Conservation (phyloP, 2,329 filamentous ascomycete species). For the Apiospora phragmitis region DNA sequence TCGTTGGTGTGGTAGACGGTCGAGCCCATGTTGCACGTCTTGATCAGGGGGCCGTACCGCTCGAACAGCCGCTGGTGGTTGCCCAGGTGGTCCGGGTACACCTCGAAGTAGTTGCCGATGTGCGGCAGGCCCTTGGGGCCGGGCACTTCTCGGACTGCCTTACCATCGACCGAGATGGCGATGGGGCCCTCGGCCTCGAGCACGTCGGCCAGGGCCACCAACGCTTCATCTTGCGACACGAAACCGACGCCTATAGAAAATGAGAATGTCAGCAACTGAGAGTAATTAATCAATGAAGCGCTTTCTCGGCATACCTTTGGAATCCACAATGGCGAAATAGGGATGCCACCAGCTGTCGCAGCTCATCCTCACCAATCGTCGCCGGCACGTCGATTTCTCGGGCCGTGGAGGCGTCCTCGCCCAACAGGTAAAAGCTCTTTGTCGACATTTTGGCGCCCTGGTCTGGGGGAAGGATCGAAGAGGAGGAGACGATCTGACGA, state of each 20-base stretch:
- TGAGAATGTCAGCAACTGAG: not conserved
- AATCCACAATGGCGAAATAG: slow-evolving; percentile 44
- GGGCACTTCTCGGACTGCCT: slow-evolving; percentile 48
- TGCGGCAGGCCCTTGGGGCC: slow-evolving; percentile 49
- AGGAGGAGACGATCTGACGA: not conserved
- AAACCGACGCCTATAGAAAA: slow-evolving; percentile 40
- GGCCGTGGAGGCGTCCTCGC: slow-evolving; percentile 38
- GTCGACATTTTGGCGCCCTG: slow-evolving; percentile 30
- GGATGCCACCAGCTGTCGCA: slow-evolving; percentile 41
- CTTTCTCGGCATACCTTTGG: slow-evolving; percentile 31
- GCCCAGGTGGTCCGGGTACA: slow-evolving; percentile 58
- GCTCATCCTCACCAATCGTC: slow-evolving; percentile 35
- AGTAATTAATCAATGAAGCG: not conserved
- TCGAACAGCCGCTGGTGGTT: slow-evolving; percentile 57
- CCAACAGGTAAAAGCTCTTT: slow-evolving; percentile 43
- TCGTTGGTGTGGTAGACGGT: slow-evolving; percentile 52
- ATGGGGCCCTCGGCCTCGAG: slow-evolving; percentile 34
- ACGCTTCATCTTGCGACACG: slow-evolving; percentile 28
- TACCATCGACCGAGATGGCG: slow-evolving; percentile 49
- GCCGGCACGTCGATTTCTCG: slow-evolving; percentile 38
- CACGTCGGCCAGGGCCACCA: slow-evolving; percentile 37
- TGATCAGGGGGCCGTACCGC: slow-evolving; percentile 52
- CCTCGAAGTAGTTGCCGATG: slow-evolving; percentile 55
- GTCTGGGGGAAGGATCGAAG: not conserved
- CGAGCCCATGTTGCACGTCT: slow-evolving; percentile 52